A percentile compares a stretch with the other conserved stretches of the same genome.
Evolutionary conservation across 2,329 filamentous ascomycete species (phyloP).

Genomic region (Colletotrichum chlorophyti): DNA sequence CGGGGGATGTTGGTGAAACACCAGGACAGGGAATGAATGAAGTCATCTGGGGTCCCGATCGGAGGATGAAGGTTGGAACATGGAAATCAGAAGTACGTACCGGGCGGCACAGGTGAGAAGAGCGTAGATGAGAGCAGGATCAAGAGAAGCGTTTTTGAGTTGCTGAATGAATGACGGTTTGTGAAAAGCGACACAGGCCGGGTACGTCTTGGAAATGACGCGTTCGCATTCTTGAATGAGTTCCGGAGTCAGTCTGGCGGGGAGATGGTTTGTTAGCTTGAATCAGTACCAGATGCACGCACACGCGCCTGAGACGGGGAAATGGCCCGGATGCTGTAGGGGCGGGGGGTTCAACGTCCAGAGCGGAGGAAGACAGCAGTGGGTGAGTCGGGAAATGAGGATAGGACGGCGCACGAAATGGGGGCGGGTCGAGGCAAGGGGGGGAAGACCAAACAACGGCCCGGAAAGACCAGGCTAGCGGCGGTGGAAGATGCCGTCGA

Average conservation of each 20-base stretch:
- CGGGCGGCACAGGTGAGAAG: slow-evolving; percentile 63
- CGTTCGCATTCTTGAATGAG: slow-evolving; percentile 65
- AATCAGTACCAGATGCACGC: slow-evolving; percentile 9
- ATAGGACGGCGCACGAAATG: slow-evolving; percentile 15
- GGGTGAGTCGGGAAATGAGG: slow-evolving; percentile 26
- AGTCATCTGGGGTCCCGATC: too few species aligned
- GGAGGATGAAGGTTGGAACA: background rate
- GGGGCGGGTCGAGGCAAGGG: too few species aligned
- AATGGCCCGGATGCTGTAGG: slow-evolving; percentile 14
- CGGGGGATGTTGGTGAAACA: slow-evolving; percentile 32
- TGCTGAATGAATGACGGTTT: slow-evolving; percentile 68
- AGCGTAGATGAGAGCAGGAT: slow-evolving; percentile 63
- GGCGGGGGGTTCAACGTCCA: slow-evolving; percentile 23
- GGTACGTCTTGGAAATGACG: slow-evolving; percentile 66
- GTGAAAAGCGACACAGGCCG: slow-evolving; percentile 68
- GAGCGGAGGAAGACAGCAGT: slow-evolving; percentile 12
- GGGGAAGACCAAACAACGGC: slow-evolving; percentile 11
- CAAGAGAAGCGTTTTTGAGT: slow-evolving; percentile 62
- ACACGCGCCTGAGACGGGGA: background rate
- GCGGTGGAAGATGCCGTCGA: slow-evolving; percentile 23
- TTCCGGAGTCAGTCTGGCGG: slow-evolving; percentile 58
- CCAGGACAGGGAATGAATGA: slow-evolving; percentile 31
- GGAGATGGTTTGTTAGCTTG: too few species aligned
- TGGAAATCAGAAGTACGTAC: slow-evolving; percentile 47
- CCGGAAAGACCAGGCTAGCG: slow-evolving; percentile 16